Conservation (phyloP, 495 filamentous ascomycete genomes). For the Glarea lozoyensis region DNA sequence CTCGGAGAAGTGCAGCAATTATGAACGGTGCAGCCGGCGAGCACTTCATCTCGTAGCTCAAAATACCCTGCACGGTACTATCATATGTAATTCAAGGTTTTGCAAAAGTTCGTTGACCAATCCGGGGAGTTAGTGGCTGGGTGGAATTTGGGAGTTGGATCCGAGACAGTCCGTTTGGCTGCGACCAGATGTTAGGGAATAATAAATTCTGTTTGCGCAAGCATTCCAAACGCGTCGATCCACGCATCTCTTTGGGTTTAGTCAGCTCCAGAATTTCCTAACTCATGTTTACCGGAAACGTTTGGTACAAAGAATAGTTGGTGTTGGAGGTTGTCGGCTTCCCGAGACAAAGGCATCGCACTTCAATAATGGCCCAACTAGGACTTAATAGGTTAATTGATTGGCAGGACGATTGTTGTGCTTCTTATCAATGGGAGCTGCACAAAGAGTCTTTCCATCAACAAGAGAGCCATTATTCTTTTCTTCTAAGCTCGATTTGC, state of each 20-base stretch:
- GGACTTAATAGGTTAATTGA: conserved; percentile 8
- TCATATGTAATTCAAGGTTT: conserved; percentile 1
- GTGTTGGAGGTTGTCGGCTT: conserved; percentile 15
- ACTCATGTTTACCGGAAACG: conserved; percentile 1
- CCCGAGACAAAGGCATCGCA: conserved; percentile 23
- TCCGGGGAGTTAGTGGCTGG: conserved; percentile 1
- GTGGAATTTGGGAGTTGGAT: not conserved
- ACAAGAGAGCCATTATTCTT: conserved; percentile 21
- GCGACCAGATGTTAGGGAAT: not conserved
- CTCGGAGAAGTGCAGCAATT: conserved; percentile 68
- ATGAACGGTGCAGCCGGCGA: conserved; percentile 54
- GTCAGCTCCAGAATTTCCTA: not conserved
- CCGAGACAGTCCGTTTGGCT: conserved; percentile 2
- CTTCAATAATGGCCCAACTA: conserved; percentile 19
- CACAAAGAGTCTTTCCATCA: conserved; percentile 17
- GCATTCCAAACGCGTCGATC: conserved; percentile 2
- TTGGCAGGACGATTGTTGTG: conserved; percentile 22
- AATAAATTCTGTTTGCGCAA: conserved; percentile 1
- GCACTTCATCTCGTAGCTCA: conserved; percentile 41
- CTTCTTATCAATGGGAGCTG: conserved; percentile 18
- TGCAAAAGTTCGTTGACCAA: not conserved
- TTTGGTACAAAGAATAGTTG: conserved; percentile 16
- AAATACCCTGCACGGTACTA: conserved; percentile 26
- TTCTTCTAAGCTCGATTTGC: conserved; percentile 5
- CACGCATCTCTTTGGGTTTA: conserved; percentile 1